Percentiles rank a stretch among this genome's conserved stretches.
Evolutionary conservation across 2,329 filamentous ascomycete genomes (phyloP).

Genomic region (Fusarium sarcochroum): DNA sequence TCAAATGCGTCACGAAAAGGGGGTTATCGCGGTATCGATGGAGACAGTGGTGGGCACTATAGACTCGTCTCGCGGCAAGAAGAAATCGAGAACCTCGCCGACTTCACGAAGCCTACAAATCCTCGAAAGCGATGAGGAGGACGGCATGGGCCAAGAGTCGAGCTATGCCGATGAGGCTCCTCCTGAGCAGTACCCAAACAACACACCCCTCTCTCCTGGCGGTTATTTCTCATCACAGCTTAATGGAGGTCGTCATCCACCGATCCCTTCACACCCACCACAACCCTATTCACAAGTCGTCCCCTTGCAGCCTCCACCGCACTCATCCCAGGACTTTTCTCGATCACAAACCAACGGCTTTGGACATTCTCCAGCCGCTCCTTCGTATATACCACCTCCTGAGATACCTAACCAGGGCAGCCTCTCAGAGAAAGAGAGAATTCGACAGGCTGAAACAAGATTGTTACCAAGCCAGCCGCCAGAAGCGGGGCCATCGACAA

Average conservation of each 20-base stretch:
- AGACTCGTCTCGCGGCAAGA: slow-evolving; percentile 71
- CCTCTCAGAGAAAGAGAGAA: slow-evolving; percentile 84
- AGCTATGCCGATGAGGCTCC: slow-evolving; percentile 43
- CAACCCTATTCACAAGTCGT: slow-evolving; percentile 54
- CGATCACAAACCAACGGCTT: slow-evolving; percentile 35
- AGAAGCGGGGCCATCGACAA: slow-evolving; percentile 47
- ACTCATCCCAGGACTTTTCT: slow-evolving; percentile 21
- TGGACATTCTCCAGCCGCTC: slow-evolving; percentile 33
- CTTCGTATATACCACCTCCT: slow-evolving; percentile 72
- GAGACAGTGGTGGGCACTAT: slow-evolving; percentile 89
- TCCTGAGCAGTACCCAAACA: slow-evolving; percentile 34
- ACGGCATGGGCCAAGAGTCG: slow-evolving; percentile 41
- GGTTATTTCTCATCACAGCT: slow-evolving; percentile 48
- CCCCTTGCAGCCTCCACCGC: slow-evolving; percentile 31
- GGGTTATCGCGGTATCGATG: slow-evolving; percentile 88
- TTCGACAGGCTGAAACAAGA: slow-evolving; percentile 82
- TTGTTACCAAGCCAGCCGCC: slow-evolving; percentile 84
- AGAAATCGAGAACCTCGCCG: slow-evolving; percentile 44
- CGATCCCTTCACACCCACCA: slow-evolving; percentile 41
- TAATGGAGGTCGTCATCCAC: slow-evolving; percentile 57
- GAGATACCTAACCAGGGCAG: slow-evolving; percentile 70
- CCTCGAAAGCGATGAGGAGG: slow-evolving; percentile 53
- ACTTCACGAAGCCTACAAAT: slow-evolving; percentile 49
- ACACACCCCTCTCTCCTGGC: slow-evolving; percentile 37
- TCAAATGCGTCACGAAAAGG: slow-evolving; percentile 87